phyloP scores from a whole-genome alignment of 495 filamentous ascomycete species.

The Coniosporium apollinis region DNA sequence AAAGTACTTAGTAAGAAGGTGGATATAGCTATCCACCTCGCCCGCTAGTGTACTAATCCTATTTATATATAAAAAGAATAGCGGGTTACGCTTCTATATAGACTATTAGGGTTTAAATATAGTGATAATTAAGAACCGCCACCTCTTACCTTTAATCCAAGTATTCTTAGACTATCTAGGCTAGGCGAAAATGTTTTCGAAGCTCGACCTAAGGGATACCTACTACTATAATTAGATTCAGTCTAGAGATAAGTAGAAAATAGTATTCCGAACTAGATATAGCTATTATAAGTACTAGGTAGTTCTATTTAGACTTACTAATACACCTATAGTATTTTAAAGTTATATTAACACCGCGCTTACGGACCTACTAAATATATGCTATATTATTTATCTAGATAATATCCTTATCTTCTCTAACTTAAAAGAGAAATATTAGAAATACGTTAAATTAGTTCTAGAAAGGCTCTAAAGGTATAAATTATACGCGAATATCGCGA shows the following conservation, averaged over 20 bases:
- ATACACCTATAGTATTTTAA: constrained; percentile 2
- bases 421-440: not conserved
- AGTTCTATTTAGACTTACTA: constrained; percentile 5
- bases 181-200: not conserved
- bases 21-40: no score
- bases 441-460: constrained; percentile 3
- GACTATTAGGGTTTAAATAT: not conserved
- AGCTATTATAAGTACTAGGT: constrained; percentile 6
- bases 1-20: no score
- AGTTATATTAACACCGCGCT: constrained; percentile 4
- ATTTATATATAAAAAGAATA: not conserved
- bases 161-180: not conserved
- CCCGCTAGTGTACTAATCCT: not conserved
- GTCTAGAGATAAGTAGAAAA: no score
- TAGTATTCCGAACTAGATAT: not conserved
- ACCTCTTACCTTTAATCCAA: not conserved
- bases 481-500: constrained; percentile 6
- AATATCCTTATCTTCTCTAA: constrained; percentile 5
- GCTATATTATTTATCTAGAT: constrained; percentile 9
- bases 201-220: not conserved
- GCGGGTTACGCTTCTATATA: not conserved
- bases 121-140: not conserved
- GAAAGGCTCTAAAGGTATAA: constrained; percentile 3
- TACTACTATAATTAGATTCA: not conserved
- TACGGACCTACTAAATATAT: constrained; percentile 2